These are phyloP conservation scores for Yarrowia osloensis DNA, from an alignment of 805 yeast species.

Conservation along the genomic window DNA sequence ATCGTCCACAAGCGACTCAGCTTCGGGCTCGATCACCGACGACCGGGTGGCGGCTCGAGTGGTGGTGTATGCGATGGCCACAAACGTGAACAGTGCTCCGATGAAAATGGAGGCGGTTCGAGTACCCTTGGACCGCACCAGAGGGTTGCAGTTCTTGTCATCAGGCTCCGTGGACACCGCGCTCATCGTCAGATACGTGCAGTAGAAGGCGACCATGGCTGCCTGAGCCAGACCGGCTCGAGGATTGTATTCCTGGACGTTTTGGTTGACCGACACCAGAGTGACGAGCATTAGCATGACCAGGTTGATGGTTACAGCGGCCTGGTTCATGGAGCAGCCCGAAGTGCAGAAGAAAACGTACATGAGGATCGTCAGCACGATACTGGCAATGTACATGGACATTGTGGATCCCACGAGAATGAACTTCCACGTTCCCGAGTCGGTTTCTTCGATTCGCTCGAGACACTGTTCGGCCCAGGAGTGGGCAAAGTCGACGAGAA, in stretches of 20 bases:
- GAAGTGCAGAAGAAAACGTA: constrained; percentile 75
- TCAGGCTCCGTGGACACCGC: constrained; percentile 98
- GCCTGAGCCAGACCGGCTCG: constrained; percentile 96
- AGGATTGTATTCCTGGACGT: constrained; percentile 88
- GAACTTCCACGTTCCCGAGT: constrained; percentile 68
- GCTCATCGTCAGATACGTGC: constrained; percentile 85
- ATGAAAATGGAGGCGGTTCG: constrained; percentile 82
- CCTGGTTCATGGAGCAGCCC: constrained; percentile 86
- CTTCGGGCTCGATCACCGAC: constrained; percentile 50
- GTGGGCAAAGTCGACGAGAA: constrained; percentile 95
- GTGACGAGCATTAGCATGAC: constrained; percentile 66
- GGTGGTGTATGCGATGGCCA: constrained; percentile 95
- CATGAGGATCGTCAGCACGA: constrained; percentile 76
- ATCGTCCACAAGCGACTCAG: constrained; percentile 37
- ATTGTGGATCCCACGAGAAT: constrained; percentile 84
- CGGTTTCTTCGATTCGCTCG: constrained; percentile 82
- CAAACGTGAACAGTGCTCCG: constrained; percentile 91
- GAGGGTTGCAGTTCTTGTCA: constrained; percentile 87
- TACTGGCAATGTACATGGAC: constrained; percentile 73
- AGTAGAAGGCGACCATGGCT: constrained; percentile 91
- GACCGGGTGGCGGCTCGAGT: constrained; percentile 89
- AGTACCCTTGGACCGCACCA: constrained; percentile 85
- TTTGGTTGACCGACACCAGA: constrained; percentile 71
- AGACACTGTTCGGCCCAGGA: constrained; percentile 98
- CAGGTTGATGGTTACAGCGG: constrained; percentile 79